Evolutionary conservation across 2,329 filamentous ascomycete species (phyloP).

Genomic region (Bipolaris sorokiniana): DNA sequence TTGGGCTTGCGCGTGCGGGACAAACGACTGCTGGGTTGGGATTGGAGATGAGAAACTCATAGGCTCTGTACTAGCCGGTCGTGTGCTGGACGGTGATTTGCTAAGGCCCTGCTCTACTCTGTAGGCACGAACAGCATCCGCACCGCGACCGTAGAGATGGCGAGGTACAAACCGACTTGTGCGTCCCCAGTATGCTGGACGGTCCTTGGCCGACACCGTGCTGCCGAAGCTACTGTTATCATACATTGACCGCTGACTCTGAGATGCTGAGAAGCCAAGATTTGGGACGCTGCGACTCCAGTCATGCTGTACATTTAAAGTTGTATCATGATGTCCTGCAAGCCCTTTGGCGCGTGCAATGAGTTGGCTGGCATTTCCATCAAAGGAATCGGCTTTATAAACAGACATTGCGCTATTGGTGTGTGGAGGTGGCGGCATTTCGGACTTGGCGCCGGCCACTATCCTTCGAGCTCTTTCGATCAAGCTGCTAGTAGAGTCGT

Average conservation of each 20-base stretch:
- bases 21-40: conserved; percentile 28
- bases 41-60: conserved; percentile 33
- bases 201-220: conserved; percentile 17
- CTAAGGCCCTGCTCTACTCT: conserved; percentile 26
- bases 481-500: conserved; percentile 8
- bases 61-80: conserved; percentile 27
- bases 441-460: conserved; percentile 7
- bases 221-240: conserved; percentile 24
- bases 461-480: conserved; percentile 23
- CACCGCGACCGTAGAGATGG: conserved; percentile 45
- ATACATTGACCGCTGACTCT: conserved; percentile 16
- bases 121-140: conserved; percentile 39
- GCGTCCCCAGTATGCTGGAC: conserved; percentile 42
- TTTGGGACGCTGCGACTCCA: conserved; percentile 39
- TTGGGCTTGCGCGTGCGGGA: conserved; percentile 13
- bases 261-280: conserved; percentile 22
- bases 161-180: conserved; percentile 44
- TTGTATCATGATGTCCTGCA: conserved; percentile 10
- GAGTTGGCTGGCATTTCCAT: conserved; percentile 18
- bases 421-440: conserved; percentile 7
- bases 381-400: conserved; percentile 16
- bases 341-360: conserved; percentile 29
- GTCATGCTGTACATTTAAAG: conserved; percentile 25
- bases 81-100: conserved; percentile 23
- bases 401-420: conserved; percentile 9